A percentile compares a stretch with the other conserved stretches of the same genome.
phyloP scores from a whole-genome alignment of 2,329 filamentous ascomycete species.

The Cladophialophora immunda region DNA sequence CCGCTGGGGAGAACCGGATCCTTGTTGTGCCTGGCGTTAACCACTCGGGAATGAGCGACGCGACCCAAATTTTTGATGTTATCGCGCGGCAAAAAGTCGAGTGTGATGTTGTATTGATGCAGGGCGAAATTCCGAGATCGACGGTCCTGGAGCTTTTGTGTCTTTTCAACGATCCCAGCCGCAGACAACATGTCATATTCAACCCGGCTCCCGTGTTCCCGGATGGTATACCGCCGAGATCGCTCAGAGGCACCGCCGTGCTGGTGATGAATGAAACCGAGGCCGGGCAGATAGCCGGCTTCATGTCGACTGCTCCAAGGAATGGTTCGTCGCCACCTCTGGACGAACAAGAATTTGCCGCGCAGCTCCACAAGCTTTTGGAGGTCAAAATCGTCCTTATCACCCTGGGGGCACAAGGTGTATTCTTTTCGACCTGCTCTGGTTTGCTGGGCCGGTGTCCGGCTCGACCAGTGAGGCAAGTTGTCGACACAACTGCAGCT shows the following conservation, averaged over 20 bases:
- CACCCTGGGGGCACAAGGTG: conserved; percentile 83
- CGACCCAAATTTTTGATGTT: conserved; percentile 49
- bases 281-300: conserved; percentile 73
- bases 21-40: conserved; percentile 75
- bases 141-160: conserved; percentile 70
- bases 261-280: conserved; percentile 92
- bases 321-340: conserved; percentile 42
- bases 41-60: conserved; percentile 58
- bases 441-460: conserved; percentile 55
- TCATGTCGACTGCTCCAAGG: conserved; percentile 38
- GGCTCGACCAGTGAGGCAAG: conserved; percentile 73
- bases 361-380: conserved; percentile 72
- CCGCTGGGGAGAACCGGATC: conserved; percentile 77
- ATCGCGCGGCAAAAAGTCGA: conserved; percentile 47
- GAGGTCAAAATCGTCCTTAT: conserved; percentile 77
- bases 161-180: conserved; percentile 55
- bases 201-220: conserved; percentile 91
- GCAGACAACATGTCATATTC: conserved; percentile 71
- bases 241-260: conserved; percentile 75
- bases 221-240: conserved; percentile 69
- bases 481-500: conserved; percentile 92
- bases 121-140: conserved; percentile 77
- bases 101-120: conserved; percentile 74
- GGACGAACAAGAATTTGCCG: conserved; percentile 53
- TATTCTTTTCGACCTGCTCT: conserved; percentile 68